Evolutionary conservation across 2,329 filamentous ascomycete species (phyloP).

Genomic region (Sphaerulina vaccinii): DNA sequence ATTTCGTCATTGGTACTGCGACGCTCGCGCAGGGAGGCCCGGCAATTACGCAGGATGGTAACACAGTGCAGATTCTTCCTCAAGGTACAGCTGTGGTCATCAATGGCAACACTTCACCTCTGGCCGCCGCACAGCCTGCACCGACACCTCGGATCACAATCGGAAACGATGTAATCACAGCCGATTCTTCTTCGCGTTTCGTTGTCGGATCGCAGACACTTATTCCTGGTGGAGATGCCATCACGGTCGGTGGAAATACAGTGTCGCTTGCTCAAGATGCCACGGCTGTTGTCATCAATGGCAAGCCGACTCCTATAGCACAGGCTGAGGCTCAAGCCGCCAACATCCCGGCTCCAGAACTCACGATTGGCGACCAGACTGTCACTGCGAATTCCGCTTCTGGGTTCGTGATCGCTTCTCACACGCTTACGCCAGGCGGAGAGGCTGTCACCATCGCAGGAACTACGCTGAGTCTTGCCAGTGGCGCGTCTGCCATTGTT

Average conservation of each 20-base stretch:
- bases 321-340: not conserved
- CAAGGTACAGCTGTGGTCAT: not conserved
- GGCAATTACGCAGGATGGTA: constrained; percentile 6
- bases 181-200: no score
- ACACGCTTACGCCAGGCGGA: constrained; percentile 15
- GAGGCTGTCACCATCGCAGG: constrained; percentile 4
- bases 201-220: constrained; percentile 7
- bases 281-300: constrained; percentile 14
- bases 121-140: no score
- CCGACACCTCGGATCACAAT: no score
- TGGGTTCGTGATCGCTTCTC: constrained; percentile 12
- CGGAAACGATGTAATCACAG: no score
- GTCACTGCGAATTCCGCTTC: constrained; percentile 20
- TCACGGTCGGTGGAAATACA: constrained; percentile 12
- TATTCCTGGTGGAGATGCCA: not conserved
- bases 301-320: constrained; percentile 6
- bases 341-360: constrained; percentile 6
- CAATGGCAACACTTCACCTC: not conserved
- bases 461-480: not conserved
- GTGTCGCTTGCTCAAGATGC: constrained; percentile 33
- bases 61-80: constrained; percentile 3
- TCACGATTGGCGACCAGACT: constrained; percentile 11
- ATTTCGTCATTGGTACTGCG: constrained; percentile 6
- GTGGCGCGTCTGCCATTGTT: not conserved
- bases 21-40: constrained; percentile 5